Base-by-base conservation (phyloP, 352 stramenopile genomes). In the Globisporangium ultimum region DNA sequence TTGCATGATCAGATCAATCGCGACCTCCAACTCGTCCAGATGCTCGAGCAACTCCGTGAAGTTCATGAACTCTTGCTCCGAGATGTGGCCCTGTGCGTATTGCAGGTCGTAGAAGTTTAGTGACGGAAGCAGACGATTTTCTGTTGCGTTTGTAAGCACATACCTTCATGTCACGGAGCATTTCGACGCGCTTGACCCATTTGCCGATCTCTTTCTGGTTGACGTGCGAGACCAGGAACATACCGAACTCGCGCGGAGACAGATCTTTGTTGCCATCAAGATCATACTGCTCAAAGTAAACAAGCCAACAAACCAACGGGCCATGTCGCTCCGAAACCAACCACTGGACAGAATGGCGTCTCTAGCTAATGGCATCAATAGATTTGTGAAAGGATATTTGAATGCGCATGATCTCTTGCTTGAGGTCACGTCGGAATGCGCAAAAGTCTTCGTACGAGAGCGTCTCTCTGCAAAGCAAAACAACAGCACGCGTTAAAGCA, bases 231-330 rank as follows among this genome's bases (percentile, higher is more conserved):
- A 95, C 73, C 52, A 95, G 72, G 54, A 94, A 95, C 83, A 94
- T 92, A 53, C 74, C 87, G 56, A 95, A 95, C 42, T 95, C 87
- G 20, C 80, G 74, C 28, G 84, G 83, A 12, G 83, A 95, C 11
- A 95, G 71, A 10, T 81, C 76, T 45, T 81, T 91, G 71, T 88
- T 88, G 28, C 74, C 76, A 61, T 95, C 84, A 10, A 93, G 64
- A 60, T 94, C 87, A 78, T 92, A 95, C 70, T 95, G 84, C 69
- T 93, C 84, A 76, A 95, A 95, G 79, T 94, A 79, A 72, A 75
- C 21, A 55, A 40, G 24, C 10, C 14, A 40, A 18, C 28, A 36
- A 36, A 36, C 28, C 28, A 36, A 36, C 28, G 28, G 28, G 8
- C 9, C 28, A 36, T 36, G 28, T 36, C 28, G 28, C 9, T 36